A percentile compares a stretch with the other conserved stretches of the same genome.
Conservation (phyloP, 129 eudicot genomes). For the Flaveria brownii region DNA sequence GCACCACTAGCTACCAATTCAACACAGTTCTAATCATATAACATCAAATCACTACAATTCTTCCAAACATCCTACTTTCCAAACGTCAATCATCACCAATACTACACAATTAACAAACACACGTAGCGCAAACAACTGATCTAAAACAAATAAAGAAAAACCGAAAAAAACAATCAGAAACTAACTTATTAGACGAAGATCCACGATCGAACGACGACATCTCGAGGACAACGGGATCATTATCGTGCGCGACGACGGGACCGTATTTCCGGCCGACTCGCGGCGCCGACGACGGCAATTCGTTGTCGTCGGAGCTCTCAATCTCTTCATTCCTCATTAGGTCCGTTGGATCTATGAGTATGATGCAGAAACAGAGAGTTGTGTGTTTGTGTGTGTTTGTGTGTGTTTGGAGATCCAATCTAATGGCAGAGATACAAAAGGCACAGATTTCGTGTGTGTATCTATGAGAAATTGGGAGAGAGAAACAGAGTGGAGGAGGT, state of each 20-base stretch:
- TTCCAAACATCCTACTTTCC: background rate
- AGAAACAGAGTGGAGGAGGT: slow-evolving; percentile 33
- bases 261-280: slow-evolving; percentile 64
- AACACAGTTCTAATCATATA: no score
- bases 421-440: slow-evolving; percentile 23
- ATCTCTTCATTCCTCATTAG: slow-evolving; percentile 62
- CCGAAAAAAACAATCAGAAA: slow-evolving; percentile 2
- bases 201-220: slow-evolving; percentile 73
- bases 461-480: slow-evolving; percentile 1
- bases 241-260: slow-evolving; percentile 74
- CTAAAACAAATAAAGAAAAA: background rate
- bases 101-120: background rate
- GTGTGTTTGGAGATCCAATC: slow-evolving; percentile 34
- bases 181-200: slow-evolving; percentile 48
- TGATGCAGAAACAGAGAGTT: slow-evolving; percentile 6
- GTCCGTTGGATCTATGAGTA: slow-evolving; percentile 29
- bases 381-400: background rate
- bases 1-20: no score
- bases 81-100: background rate
- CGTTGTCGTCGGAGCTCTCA: slow-evolving; percentile 63
- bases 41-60: background rate
- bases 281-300: slow-evolving; percentile 41
- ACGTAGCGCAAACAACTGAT: background rate
- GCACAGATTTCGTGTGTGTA: slow-evolving; percentile 30
- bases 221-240: slow-evolving; percentile 76